Percentiles rank a stretch among this genome's conserved stretches.
These are phyloP conservation scores for Ceratobasidium sp. DNA, from an alignment of 1,284 basidiomycete genomes.

Conservation along the genomic window DNA sequence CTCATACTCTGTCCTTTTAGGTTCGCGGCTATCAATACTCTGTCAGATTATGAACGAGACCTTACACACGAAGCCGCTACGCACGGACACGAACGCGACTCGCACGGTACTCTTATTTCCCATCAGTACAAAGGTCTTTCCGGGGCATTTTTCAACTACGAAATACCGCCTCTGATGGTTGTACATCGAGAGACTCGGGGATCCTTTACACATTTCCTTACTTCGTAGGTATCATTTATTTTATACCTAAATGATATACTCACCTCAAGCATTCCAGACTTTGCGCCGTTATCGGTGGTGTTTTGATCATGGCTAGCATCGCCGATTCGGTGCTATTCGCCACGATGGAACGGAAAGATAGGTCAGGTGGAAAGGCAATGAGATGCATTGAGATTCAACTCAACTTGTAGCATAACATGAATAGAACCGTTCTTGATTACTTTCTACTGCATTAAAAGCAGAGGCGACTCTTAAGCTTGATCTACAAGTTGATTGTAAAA, in stretches of 20 bases:
- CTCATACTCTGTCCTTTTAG: slow-evolving; percentile 55
- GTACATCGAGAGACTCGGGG: slow-evolving; percentile 92
- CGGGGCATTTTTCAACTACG: slow-evolving; percentile 93
- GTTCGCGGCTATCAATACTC: slow-evolving; percentile 92
- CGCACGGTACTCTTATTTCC: slow-evolving; percentile 80
- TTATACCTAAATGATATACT: too few relatives aligned
- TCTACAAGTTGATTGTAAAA: too few relatives aligned
- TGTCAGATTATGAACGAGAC: slow-evolving; percentile 96
- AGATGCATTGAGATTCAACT: not conserved
- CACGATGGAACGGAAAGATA: not conserved
- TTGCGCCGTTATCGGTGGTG: too few relatives aligned
- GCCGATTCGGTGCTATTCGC: not conserved
- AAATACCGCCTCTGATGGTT: slow-evolving; percentile 95
- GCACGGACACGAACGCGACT: slow-evolving; percentile 63
- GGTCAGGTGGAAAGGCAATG: not conserved
- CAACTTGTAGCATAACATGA: too few relatives aligned
- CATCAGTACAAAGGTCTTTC: slow-evolving; percentile 86
- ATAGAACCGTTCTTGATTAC: too few relatives aligned
- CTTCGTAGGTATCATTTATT: slow-evolving; percentile 74
- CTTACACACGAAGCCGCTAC: slow-evolving; percentile 69
- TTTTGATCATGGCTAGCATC: too few relatives aligned
- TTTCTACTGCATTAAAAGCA: too few relatives aligned
- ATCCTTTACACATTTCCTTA: slow-evolving; percentile 96
- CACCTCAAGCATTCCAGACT: too few relatives aligned
- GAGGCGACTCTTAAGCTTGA: too few relatives aligned